Percentiles rank a stretch among this genome's conserved stretches.
Conservation (phyloP, 1,284 basidiomycete genomes). For the Cryptococcus sp. region DNA sequence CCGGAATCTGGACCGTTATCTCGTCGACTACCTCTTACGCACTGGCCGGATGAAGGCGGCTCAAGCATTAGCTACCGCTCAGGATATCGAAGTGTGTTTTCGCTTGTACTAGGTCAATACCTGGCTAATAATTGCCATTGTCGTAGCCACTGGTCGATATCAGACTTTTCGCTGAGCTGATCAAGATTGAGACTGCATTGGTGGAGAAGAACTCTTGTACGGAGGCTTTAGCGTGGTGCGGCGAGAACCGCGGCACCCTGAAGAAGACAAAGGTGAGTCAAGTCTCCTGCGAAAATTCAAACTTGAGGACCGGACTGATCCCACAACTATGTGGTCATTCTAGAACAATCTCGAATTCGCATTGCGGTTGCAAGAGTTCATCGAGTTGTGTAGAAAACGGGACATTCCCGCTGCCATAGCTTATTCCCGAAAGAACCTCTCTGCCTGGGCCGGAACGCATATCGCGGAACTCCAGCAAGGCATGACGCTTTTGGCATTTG, state of each 20-base stretch:
- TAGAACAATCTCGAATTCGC: slow-evolving; percentile 95
- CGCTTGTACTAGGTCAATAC: background rate
- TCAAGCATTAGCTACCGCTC: slow-evolving; percentile 32
- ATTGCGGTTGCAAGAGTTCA: slow-evolving; percentile 91
- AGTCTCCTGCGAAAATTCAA: background rate
- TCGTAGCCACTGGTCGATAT: slow-evolving; percentile 78
- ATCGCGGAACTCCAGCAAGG: slow-evolving; percentile 73
- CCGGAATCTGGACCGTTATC: slow-evolving; percentile 72
- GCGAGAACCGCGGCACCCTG: slow-evolving; percentile 88
- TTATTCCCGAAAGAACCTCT: slow-evolving; percentile 79
- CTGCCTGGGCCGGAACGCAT: slow-evolving; percentile 79
- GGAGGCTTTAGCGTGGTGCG: slow-evolving; percentile 92
- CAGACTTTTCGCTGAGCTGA: slow-evolving; percentile 86
- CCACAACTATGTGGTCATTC: background rate
- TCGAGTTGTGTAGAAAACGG: slow-evolving; percentile 78
- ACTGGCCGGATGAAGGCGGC: slow-evolving; percentile 47
- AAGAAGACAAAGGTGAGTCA: slow-evolving; percentile 78
- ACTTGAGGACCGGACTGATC: background rate
- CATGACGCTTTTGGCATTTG: slow-evolving; percentile 72
- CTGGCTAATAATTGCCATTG: background rate
- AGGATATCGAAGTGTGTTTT: slow-evolving; percentile 43
- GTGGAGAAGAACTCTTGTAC: slow-evolving; percentile 68
- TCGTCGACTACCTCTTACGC: slow-evolving; percentile 87
- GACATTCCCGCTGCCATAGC: slow-evolving; percentile 75
- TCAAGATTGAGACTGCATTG: slow-evolving; percentile 78